These are phyloP conservation scores for Fusarium virguliforme DNA, from an alignment of 2,329 filamentous ascomycete species.

Conservation along the genomic window DNA sequence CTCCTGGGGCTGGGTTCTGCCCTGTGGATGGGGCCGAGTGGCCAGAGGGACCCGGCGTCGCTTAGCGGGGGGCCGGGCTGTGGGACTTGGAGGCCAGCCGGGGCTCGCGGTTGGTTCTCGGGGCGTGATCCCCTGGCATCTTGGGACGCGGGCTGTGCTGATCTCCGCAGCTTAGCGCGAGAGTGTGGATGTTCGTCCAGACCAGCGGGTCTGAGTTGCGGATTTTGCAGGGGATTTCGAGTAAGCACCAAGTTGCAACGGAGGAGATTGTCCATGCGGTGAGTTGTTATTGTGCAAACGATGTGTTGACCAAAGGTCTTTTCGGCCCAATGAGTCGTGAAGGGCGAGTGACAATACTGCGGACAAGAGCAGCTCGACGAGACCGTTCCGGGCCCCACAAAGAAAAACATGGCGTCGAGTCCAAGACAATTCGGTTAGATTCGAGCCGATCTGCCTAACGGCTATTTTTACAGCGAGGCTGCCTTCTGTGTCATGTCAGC, in stretches of 20 bases:
- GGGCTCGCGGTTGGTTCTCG: not conserved
- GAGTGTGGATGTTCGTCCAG: not conserved
- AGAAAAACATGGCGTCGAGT: not conserved
- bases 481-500: not conserved
- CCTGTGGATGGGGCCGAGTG: constrained; percentile 7
- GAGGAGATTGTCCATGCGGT: not conserved
- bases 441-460: not conserved
- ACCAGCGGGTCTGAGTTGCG: not conserved
- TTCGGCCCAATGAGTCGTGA: not conserved
- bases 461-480: constrained; percentile 1
- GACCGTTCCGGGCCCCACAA: not conserved
- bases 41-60: not conserved
- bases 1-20: constrained; percentile 14
- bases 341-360: not conserved
- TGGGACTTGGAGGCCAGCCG: not conserved
- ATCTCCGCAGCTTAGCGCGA: not conserved
- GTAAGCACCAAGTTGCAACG: constrained; percentile 5
- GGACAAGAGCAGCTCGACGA: no score
- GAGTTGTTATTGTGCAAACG: not conserved
- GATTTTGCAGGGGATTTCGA: not conserved
- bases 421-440: not conserved
- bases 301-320: not conserved
- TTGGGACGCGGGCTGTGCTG: constrained; percentile 7
- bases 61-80: constrained; percentile 1
- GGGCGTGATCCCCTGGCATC: no score